These are phyloP conservation scores for Fusarium hainanense DNA, from an alignment of 2,329 filamentous ascomycete genomes.

Conservation along the genomic window DNA sequence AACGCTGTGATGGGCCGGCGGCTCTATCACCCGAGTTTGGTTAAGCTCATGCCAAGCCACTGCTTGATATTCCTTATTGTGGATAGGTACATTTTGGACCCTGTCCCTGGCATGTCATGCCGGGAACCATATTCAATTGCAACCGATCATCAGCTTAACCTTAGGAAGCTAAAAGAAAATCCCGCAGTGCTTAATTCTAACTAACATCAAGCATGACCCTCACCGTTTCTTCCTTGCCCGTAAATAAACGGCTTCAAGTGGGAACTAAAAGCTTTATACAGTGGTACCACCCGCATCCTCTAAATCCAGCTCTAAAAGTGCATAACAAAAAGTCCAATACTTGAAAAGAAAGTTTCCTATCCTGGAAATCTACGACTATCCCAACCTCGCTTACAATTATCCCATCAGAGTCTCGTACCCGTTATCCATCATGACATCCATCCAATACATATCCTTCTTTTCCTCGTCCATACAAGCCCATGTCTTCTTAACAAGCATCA, in stretches of 20 bases:
- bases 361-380: background rate
- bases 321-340: background rate
- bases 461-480: slow-evolving; percentile 49
- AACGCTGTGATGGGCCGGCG: background rate
- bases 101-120: background rate
- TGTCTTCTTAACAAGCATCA: slow-evolving; percentile 35
- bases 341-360: background rate
- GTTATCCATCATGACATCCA: slow-evolving; percentile 53
- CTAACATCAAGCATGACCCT: background rate
- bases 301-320: background rate
- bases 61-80: background rate
- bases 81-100: slow-evolving; percentile 2
- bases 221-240: background rate
- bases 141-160: background rate
- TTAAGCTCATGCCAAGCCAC: background rate
- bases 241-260: background rate
- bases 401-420: slow-evolving; percentile 49
- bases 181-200: background rate
- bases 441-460: slow-evolving; percentile 56
- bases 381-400: background rate
- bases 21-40: slow-evolving; percentile 11
- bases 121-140: background rate
- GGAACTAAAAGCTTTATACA: background rate
- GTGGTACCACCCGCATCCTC: background rate
- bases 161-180: background rate